These are phyloP conservation scores for Leucocoprinus sp. DNA, from an alignment of 768 basidiomycete species.

Conservation along the genomic window DNA sequence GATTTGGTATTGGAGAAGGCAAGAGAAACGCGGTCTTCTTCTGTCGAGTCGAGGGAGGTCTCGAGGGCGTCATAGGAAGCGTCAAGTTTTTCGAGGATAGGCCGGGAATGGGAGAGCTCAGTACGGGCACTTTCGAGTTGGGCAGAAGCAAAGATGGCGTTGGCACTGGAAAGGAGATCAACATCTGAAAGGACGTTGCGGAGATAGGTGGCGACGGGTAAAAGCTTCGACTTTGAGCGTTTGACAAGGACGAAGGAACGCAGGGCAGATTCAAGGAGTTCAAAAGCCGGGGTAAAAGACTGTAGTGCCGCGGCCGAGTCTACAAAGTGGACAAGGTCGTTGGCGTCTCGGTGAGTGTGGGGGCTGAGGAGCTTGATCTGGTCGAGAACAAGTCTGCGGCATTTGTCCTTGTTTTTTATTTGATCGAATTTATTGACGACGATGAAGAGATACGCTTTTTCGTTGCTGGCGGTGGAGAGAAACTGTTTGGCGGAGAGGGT, in stretches of 20 bases:
- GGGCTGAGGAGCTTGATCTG: conserved; percentile 92
- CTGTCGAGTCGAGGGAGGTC: conserved; percentile 66
- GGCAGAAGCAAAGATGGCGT: conserved; percentile 74
- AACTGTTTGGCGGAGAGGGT: conserved; percentile 94
- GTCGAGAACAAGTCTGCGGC: conserved; percentile 79
- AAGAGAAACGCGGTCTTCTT: conserved; percentile 61
- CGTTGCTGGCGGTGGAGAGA: conserved; percentile 84
- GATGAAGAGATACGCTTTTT: conserved; percentile 97
- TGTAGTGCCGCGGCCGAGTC: conserved; percentile 76
- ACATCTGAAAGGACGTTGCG: conserved; percentile 85
- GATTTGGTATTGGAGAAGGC: conserved; percentile 47
- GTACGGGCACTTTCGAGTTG: conserved; percentile 67
- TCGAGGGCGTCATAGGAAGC: conserved; percentile 66
- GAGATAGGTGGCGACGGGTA: conserved; percentile 88
- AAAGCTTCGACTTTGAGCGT: conserved; percentile 92
- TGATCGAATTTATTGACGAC: conserved; percentile 98
- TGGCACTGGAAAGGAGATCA: conserved; percentile 78
- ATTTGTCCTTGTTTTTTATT: conserved; percentile 92
- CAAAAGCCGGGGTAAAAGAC: conserved; percentile 66
- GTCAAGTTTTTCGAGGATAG: conserved; percentile 86
- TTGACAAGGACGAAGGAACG: conserved; percentile 95
- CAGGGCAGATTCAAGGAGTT: conserved; percentile 81
- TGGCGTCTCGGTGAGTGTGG: conserved; percentile 82
- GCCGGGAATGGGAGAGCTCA: conserved; percentile 62
- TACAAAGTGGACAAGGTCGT: conserved; percentile 96